These are phyloP conservation scores for Cryptococcus deneoformans DNA, from an alignment of 1,284 basidiomycete genomes.

Conservation along the genomic window DNA sequence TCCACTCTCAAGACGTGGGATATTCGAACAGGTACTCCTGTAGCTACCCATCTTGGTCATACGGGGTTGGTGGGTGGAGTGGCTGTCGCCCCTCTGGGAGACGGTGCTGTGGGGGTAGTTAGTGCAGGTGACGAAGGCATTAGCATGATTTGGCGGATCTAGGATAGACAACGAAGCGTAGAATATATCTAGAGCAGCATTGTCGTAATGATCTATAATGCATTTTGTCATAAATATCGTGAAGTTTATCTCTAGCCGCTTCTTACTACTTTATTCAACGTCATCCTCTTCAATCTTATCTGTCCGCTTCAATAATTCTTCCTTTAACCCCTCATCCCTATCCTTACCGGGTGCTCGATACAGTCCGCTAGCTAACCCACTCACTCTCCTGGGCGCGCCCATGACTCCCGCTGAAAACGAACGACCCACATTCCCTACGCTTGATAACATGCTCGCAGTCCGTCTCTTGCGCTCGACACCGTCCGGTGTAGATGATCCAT, in stretches of 20 bases:
- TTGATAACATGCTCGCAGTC: conserved; percentile 14
- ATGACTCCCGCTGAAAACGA: conserved; percentile 32
- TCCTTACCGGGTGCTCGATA: conserved; percentile 7
- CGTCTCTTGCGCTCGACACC: neutral
- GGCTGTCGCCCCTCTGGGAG: conserved; percentile 55
- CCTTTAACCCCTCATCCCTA: neutral
- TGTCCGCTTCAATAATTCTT: neutral
- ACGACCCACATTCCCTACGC: conserved; percentile 30
- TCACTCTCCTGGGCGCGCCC: conserved; percentile 31
- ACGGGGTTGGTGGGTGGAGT: conserved; percentile 73
- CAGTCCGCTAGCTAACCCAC: conserved; percentile 20
- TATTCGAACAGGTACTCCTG: conserved; percentile 71
- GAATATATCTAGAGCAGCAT: neutral
- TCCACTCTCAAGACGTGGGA: conserved; percentile 89
- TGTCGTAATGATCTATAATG: neutral
- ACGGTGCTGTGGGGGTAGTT: conserved; percentile 56
- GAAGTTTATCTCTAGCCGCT: neutral
- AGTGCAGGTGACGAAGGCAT: conserved; percentile 82
- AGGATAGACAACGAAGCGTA: conserved; percentile 1
- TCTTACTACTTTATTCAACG: conserved; percentile 11
- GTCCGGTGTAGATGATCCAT: neutral
- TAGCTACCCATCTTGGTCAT: conserved; percentile 83
- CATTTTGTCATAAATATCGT: neutral
- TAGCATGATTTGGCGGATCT: conserved; percentile 63
- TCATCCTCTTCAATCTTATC: conserved; percentile 13